Evolutionary conservation across 2,329 filamentous ascomycete species (phyloP), one percentile per base, ranked within the genome.

Genomic region (Fusarium verticillioides): DNA sequence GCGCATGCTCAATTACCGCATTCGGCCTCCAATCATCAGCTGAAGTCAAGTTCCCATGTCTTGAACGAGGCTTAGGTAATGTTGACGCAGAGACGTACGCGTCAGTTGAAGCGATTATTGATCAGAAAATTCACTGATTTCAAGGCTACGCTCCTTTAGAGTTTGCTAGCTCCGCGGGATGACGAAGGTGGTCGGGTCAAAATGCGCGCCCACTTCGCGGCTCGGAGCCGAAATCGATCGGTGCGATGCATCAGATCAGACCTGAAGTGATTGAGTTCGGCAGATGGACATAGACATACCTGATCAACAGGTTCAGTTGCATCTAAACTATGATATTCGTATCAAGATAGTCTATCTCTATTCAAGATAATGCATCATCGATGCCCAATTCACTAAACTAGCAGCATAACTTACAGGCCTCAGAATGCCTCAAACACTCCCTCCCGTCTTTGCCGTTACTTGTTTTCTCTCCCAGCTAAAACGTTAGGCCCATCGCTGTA

Each of bases 211-310:
- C 66, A 65, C 52, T 39, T 43, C 66, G 43, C 53, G 46, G 53
- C 46, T 50, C 47, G 30, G 42, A 67, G 23, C 65, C 66, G 59
- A 59, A 43, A 69, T 69, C 40, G 46, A 47, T 69, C 66, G 65
- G 66, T 34, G 9, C 13, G 19, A 39, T 39, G 18, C 36, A 26
- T 57, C 44, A 43, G 9, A 43, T 46, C 9, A 53, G 18, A 44
- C 32, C 15, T n/a, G 13, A 21, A 36, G n/a, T n/a, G 42, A 26
- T 44, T 39, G 34, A 32, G 50, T 60, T 60, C 7, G 28, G 28
- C 4, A 60, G n/a, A 63, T 53, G 26, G 4, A 30, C 39, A 15
- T 11, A n/a, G 11, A 46, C 9, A 37, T 49, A 13, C 11, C 23
- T 19, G 56, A 59, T 59, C 32, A 50, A 37, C 23, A 37, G 30